Evolutionary conservation across 1,284 basidiomycete species (phyloP).

Genomic region (Rhizoctonia solani): DNA sequence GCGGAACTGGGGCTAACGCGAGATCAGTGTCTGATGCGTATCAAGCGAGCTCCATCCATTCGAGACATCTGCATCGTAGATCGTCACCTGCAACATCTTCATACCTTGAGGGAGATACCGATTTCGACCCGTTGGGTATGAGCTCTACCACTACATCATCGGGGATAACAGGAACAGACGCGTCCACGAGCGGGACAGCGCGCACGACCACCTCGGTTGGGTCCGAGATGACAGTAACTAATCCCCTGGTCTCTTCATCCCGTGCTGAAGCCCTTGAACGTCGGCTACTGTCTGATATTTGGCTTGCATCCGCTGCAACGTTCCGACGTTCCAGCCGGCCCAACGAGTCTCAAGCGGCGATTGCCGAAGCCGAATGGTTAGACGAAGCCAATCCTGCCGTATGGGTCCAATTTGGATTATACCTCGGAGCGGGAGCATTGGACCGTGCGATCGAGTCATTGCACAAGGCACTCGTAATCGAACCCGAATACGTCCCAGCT

Average conservation of each 20-base stretch:
- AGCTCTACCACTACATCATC: constrained; percentile 1
- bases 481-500: constrained; percentile 74
- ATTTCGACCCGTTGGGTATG: constrained; percentile 27
- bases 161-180: not conserved
- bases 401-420: constrained; percentile 91
- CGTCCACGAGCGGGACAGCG: not conserved
- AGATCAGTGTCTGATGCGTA: constrained; percentile 61
- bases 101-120: constrained; percentile 16
- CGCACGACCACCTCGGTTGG: constrained; percentile 1
- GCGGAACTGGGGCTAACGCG: constrained; percentile 1
- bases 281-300: constrained; percentile 80
- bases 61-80: constrained; percentile 54
- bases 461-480: constrained; percentile 81
- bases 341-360: constrained; percentile 86
- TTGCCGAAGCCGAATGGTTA: constrained; percentile 92
- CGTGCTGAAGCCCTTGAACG: constrained; percentile 52
- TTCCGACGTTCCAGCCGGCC: constrained; percentile 89
- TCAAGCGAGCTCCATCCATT: constrained; percentile 87
- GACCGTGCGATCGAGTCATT: constrained; percentile 73
- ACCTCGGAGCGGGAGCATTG: constrained; percentile 61
- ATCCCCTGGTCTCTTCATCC: constrained; percentile 41
- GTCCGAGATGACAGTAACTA: constrained; percentile 28
- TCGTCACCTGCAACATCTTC: constrained; percentile 14
- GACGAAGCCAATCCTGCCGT: constrained; percentile 87
- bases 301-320: constrained; percentile 93